Conservation (phyloP, 2,329 filamentous ascomycete species). For the Colletotrichum sidae region DNA sequence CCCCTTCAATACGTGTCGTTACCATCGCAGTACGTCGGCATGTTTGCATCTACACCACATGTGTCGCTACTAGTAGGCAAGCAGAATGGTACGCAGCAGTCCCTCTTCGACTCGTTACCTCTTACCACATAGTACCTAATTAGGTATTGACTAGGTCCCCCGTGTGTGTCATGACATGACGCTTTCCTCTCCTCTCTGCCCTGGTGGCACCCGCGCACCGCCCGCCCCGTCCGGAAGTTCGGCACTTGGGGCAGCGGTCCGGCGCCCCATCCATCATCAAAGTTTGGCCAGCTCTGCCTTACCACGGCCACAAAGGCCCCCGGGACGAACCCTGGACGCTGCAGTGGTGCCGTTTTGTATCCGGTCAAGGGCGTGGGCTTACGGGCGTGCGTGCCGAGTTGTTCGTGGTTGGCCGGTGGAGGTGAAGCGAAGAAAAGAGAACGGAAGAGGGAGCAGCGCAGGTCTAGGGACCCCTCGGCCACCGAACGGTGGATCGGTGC, state of each 20-base stretch:
- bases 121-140: too few species aligned
- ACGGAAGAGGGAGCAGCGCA: conserved; percentile 3
- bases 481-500: conserved; percentile 1
- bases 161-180: too few species aligned
- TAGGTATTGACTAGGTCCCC: too few species aligned
- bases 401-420: conserved; percentile 6
- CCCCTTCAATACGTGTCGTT: too few species aligned
- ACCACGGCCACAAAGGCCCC: conserved; percentile 4
- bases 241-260: conserved; percentile 26
- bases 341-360: conserved; percentile 21
- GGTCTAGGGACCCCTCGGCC: conserved; percentile 29
- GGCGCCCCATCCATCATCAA: conserved; percentile 20
- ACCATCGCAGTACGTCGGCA: too few species aligned
- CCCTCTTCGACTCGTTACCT: too few species aligned
- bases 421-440: conserved; percentile 15
- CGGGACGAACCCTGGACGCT: conserved; percentile 4
- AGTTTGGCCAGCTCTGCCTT: conserved; percentile 29
- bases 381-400: too few species aligned
- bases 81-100: too few species aligned
- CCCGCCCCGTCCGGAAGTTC: conserved; percentile 25
- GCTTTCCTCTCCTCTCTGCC: too few species aligned
- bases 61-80: too few species aligned
- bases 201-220: background rate
- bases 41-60: too few species aligned
- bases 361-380: conserved; percentile 21